Evolutionary conservation across 495 filamentous ascomycete genomes (phyloP).

Genomic region (Tuber calosporum): DNA sequence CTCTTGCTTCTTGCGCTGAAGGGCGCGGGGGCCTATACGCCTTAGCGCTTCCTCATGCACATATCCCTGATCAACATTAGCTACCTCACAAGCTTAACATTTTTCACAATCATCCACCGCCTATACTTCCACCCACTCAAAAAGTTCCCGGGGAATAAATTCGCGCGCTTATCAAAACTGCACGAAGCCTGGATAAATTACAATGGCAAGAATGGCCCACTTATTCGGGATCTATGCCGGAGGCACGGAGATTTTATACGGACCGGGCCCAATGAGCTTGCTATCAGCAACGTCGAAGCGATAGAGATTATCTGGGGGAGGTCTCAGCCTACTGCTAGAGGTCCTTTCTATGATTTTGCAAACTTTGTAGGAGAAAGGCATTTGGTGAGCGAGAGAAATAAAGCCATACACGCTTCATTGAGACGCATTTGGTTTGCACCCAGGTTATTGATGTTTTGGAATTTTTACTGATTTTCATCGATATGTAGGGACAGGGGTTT

Average conservation of each 20-base stretch:
- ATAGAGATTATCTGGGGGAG: slow-evolving; percentile 21
- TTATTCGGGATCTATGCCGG: slow-evolving; percentile 16
- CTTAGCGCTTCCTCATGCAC: background rate
- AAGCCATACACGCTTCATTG: slow-evolving; percentile 20
- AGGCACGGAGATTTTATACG: slow-evolving; percentile 31
- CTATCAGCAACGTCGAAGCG: slow-evolving; percentile 29
- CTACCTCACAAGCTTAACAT: slow-evolving; percentile 16
- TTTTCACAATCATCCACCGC: slow-evolving; percentile 16
- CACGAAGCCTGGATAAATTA: slow-evolving; percentile 20
- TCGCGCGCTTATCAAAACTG: slow-evolving; percentile 22
- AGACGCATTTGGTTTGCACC: slow-evolving; percentile 27
- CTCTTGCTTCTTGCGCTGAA: background rate
- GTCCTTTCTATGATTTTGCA: slow-evolving; percentile 30
- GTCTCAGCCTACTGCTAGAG: slow-evolving; percentile 18
- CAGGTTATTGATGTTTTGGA: background rate
- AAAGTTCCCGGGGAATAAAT: slow-evolving; percentile 14
- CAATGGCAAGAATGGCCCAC: slow-evolving; percentile 7
- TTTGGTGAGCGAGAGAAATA: slow-evolving; percentile 21
- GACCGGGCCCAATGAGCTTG: slow-evolving; percentile 32
- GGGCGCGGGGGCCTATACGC: background rate
- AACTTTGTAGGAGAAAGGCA: slow-evolving; percentile 17
- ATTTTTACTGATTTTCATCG: background rate
- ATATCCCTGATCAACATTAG: slow-evolving; percentile 18
- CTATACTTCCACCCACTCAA: slow-evolving; percentile 30
- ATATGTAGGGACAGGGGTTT: slow-evolving; percentile 22